phyloP scores from a whole-genome alignment of 129 eudicot species.

The Flaveria brownii region DNA sequence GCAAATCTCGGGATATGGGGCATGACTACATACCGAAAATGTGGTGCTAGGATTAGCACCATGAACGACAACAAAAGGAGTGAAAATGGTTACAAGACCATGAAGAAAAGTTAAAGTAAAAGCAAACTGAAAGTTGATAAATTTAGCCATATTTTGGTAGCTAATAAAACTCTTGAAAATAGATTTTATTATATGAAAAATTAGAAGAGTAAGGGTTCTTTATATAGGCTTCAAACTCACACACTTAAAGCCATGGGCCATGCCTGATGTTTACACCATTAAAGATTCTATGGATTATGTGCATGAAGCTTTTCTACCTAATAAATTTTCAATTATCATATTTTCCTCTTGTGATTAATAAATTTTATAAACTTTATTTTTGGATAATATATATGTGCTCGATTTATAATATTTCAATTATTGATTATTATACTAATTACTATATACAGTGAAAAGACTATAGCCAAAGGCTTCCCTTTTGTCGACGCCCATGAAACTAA shows the following conservation, averaged over 20 bases:
- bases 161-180: constrained; percentile 17
- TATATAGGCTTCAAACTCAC: constrained; percentile 38
- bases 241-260: constrained; percentile 34
- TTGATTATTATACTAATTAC: constrained; percentile 1
- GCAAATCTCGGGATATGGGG: constrained; percentile 69
- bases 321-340: constrained; percentile 21
- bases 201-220: constrained; percentile 19
- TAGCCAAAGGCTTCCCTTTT: constrained; percentile 17
- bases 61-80: constrained; percentile 35
- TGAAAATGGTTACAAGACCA: constrained; percentile 23
- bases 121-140: constrained; percentile 18
- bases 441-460: constrained; percentile 23
- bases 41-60: constrained; percentile 37
- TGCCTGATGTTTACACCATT: constrained; percentile 40
- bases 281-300: constrained; percentile 36
- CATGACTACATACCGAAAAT: constrained; percentile 48
- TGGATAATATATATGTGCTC: constrained; percentile 19
- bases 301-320: constrained; percentile 31
- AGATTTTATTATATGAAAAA: constrained; percentile 22
- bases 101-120: constrained; percentile 29
- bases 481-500: constrained; percentile 34
- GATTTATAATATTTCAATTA: neutral
- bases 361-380: neutral
- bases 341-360: neutral
- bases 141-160: constrained; percentile 40